phyloP scores from a whole-genome alignment of 495 filamentous ascomycete species.

The Lepraria neglecta region DNA sequence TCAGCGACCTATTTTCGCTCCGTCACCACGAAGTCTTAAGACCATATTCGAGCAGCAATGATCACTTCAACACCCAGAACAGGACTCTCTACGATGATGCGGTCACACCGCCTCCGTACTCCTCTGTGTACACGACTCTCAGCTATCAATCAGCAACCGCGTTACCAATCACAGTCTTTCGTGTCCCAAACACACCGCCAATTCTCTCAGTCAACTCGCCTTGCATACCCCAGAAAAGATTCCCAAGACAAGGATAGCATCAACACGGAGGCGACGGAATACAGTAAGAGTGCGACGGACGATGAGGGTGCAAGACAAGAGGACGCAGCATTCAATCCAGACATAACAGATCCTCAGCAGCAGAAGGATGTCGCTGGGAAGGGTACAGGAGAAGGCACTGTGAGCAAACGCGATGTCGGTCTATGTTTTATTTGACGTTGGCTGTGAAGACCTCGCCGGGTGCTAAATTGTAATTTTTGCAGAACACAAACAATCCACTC shows the following conservation, averaged over 20 bases:
- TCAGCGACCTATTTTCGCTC: not conserved
- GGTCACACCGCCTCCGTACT: constrained; percentile 6
- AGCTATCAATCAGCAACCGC: constrained; percentile 5
- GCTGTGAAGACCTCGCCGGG: not conserved
- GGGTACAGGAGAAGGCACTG: constrained; percentile 32
- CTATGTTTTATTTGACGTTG: not conserved
- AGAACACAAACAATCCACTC: constrained; percentile 41
- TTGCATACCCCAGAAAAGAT: constrained; percentile 34
- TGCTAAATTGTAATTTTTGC: not conserved
- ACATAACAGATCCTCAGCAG: constrained; percentile 50
- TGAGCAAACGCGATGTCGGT: constrained; percentile 26
- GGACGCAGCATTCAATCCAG: constrained; percentile 53
- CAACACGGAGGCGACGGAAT: constrained; percentile 50
- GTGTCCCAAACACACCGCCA: constrained; percentile 5
- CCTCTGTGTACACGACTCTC: constrained; percentile 13
- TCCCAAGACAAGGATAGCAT: constrained; percentile 49
- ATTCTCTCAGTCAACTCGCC: constrained; percentile 16
- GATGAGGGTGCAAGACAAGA: constrained; percentile 43
- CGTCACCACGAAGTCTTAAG: not conserved
- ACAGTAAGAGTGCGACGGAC: constrained; percentile 53
- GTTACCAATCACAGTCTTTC: not conserved
- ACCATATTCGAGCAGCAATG: not conserved
- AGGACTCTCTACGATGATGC: constrained; percentile 6
- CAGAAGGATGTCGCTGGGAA: constrained; percentile 40
- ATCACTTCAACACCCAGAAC: not conserved